These are phyloP conservation scores for Agrocybe chaxingu DNA, from an alignment of 768 basidiomycete genomes.

Conservation along the genomic window DNA sequence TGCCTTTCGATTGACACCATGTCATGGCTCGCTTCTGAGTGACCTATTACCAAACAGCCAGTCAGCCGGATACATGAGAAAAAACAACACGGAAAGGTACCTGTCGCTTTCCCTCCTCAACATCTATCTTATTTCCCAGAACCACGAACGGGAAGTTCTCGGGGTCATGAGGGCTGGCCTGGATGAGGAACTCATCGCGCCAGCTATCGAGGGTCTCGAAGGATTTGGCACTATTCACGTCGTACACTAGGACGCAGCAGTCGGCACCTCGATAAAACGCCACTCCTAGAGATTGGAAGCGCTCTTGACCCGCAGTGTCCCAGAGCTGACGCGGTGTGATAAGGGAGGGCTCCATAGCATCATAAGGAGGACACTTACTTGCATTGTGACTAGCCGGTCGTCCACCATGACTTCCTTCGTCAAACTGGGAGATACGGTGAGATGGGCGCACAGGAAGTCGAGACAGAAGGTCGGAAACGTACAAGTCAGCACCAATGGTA, in stretches of 20 bases:
- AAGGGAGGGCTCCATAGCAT: background rate
- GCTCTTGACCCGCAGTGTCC: constrained; percentile 99
- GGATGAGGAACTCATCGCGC: constrained; percentile 98
- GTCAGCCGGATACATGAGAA: background rate
- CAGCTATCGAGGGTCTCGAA: constrained; percentile 99
- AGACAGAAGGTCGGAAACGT: constrained; percentile 28
- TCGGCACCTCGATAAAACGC: constrained; percentile 99
- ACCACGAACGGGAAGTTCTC: constrained; percentile 99
- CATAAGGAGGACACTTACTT: constrained; percentile 47
- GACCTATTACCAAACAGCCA: constrained; percentile 49
- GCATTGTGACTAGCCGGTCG: constrained; percentile 97
- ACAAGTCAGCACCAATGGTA: constrained; percentile 97
- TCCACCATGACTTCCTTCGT: constrained; percentile 99
- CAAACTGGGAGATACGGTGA: constrained; percentile 47
- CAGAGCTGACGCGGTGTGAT: constrained; percentile 61
- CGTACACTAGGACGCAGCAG: constrained; percentile 98
- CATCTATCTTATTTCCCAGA: constrained; percentile 99
- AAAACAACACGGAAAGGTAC: constrained; percentile 37
- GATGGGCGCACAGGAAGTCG: constrained; percentile 17
- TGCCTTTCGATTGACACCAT: constrained; percentile 99
- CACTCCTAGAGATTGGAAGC: constrained; percentile 98
- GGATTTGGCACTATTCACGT: constrained; percentile 97
- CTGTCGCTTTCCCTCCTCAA: constrained; percentile 98
- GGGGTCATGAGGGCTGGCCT: constrained; percentile 97
- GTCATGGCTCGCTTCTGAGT: constrained; percentile 99